A percentile compares a stretch with the other conserved stretches of the same genome.
Evolutionary conservation across 2,329 filamentous ascomycete genomes (phyloP).

Genomic region (Monosporascus ibericus): DNA sequence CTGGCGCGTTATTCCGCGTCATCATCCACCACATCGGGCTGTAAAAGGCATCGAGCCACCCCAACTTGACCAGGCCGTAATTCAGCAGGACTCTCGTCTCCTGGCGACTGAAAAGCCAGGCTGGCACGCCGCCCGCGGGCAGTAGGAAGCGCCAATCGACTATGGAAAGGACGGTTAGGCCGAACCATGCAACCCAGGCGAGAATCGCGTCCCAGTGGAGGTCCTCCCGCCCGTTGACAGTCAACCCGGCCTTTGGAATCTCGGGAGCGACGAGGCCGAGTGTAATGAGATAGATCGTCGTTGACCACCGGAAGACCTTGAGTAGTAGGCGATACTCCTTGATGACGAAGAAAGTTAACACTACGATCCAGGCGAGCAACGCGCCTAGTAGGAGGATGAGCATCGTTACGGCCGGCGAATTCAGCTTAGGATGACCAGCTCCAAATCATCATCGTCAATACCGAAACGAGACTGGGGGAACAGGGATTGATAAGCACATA

Average conservation of each 20-base stretch:
- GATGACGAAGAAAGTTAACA: slow-evolving; percentile 15
- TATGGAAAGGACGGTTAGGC: slow-evolving; percentile 5
- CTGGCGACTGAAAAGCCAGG: slow-evolving; percentile 7
- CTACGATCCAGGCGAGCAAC: slow-evolving; percentile 13
- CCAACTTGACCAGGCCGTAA: slow-evolving; percentile 12
- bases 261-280: slow-evolving; percentile 14
- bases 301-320: slow-evolving; percentile 15
- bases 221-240: slow-evolving; percentile 5
- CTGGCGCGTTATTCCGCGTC: not conserved
- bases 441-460: not conserved
- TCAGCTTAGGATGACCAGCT: not conserved
- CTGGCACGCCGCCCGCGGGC: slow-evolving; percentile 4
- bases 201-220: slow-evolving; percentile 13
- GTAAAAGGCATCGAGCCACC: not conserved
- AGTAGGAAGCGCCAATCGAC: slow-evolving; percentile 14
- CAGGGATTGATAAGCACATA: too few relatives aligned
- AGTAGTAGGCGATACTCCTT: slow-evolving; percentile 14
- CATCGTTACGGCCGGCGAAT: slow-evolving; percentile 2
- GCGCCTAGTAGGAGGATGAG: slow-evolving; percentile 13
- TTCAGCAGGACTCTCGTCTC: slow-evolving; percentile 10
- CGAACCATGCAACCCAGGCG: slow-evolving; percentile 17
- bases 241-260: slow-evolving; percentile 16
- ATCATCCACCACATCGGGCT: not conserved
- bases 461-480: not conserved
- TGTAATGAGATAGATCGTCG: slow-evolving; percentile 13